Evolutionary conservation across 768 basidiomycete genomes (phyloP).

Genomic region (Mycena rebaudengoi): DNA sequence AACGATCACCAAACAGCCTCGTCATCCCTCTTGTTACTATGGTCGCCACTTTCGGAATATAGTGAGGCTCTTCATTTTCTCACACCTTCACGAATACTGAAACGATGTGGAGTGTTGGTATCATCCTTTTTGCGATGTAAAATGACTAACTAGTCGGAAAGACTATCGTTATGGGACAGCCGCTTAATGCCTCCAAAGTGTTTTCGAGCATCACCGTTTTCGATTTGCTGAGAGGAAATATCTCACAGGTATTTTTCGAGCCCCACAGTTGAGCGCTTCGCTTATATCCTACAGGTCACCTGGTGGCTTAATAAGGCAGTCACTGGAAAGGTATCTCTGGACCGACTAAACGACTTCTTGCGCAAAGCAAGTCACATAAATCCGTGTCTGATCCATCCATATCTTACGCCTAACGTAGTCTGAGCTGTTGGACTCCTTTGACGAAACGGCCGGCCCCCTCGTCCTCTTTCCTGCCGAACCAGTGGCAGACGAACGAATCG

Average conservation of each 20-base stretch:
- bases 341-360: conserved; percentile 57
- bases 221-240: conserved; percentile 55
- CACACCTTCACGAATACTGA: no score
- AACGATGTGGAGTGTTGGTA: not conserved
- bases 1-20: no score
- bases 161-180: conserved; percentile 49
- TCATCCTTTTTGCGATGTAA: not conserved
- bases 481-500: conserved; percentile 43
- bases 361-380: conserved; percentile 45
- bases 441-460: conserved; percentile 28
- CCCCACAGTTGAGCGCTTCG: conserved; percentile 50
- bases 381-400: not conserved
- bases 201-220: conserved; percentile 67
- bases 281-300: conserved; percentile 28
- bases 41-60: no score
- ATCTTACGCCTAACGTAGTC: conserved; percentile 43
- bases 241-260: not conserved
- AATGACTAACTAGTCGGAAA: not conserved
- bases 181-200: conserved; percentile 49
- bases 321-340: conserved; percentile 68
- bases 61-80: no score
- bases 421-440: conserved; percentile 53
- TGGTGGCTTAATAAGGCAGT: conserved; percentile 13
- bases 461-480: not conserved
- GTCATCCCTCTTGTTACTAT: no score